A percentile compares a stretch with the other conserved stretches of the same genome.
phyloP scores from a whole-genome alignment of 140 eudicot genomes.

The Anethum foeniculum region DNA sequence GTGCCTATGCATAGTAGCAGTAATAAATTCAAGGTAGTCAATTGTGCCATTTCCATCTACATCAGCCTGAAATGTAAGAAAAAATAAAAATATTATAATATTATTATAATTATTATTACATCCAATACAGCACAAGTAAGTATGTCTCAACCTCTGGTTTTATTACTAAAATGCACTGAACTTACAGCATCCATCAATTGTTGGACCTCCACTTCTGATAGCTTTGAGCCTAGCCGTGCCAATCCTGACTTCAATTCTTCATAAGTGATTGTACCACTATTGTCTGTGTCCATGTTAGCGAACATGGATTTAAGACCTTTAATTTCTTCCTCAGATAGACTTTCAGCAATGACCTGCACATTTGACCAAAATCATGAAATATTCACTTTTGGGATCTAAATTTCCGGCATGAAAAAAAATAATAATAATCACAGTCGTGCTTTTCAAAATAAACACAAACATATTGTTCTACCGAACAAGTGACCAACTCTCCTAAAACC shows the following conservation, averaged over 20 bases:
- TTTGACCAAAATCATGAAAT: slow-evolving; percentile 11
- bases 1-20: slow-evolving; percentile 76
- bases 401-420: neutral
- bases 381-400: neutral
- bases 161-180: neutral
- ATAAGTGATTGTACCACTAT: slow-evolving; percentile 73
- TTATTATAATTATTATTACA: neutral
- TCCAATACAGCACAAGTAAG: neutral
- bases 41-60: slow-evolving; percentile 76
- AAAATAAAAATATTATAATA: neutral
- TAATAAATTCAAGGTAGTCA: slow-evolving; percentile 63
- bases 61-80: slow-evolving; percentile 38
- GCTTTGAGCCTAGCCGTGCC: slow-evolving; percentile 73
- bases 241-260: slow-evolving; percentile 76
- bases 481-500: neutral
- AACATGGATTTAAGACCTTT: slow-evolving; percentile 88
- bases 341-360: slow-evolving; percentile 72
- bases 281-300: slow-evolving; percentile 73
- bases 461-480: neutral
- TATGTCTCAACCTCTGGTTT: neutral
- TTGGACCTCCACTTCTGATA: slow-evolving; percentile 73
- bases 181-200: slow-evolving; percentile 92
- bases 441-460: neutral
- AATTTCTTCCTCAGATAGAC: slow-evolving; percentile 77
- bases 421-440: neutral